Base-by-base conservation (phyloP, 73 alveolate species). In the Paramecium tetraurelia region DNA sequence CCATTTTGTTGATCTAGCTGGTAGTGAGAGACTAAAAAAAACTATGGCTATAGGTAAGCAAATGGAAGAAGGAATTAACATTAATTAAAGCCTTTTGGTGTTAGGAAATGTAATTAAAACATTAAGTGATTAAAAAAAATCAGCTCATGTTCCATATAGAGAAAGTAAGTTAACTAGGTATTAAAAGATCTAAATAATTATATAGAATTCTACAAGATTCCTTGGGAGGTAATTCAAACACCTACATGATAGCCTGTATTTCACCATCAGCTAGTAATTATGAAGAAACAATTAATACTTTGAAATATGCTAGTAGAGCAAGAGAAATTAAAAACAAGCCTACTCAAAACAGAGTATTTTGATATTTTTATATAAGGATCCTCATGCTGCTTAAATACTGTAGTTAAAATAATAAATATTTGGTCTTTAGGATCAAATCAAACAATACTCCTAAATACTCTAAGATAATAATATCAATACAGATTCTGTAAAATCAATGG, bases 1-100 rank as follows among this genome's bases (percentile, higher is more conserved):
- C 50, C 98, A 96, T 86, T 97, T 98, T 86, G 99, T 98, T 11
- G 99, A 98, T 95, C 89, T 98, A 94, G 99, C 99, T 1, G 99
- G 99, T 35, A 95, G 99, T 95, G 99, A 98, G 87, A 96, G 99
- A 85, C 95, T 95, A 11, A 97, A 98, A 53, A 95, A 98, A 40
- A 96, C 99, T 27, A 97, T 98, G 43, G 99, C 99, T n/a, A 94
- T 95, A 24, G 98, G 97, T 7, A 95, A 92, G 53, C 92, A 96
- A 14, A 93, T 96, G 57, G 95, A 97, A 58, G 99, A 98, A 94
- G 99, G 99, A 5, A 98, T 98, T 18, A 96, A 96, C 27, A 98
- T 98, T 57, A 98, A 98, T 92, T 95, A 95, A 92, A 97, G 99
- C 29, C 95, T 98, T 58, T 93, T 98, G 53, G 96, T 97, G 48